phyloP scores from a whole-genome alignment of 148 eudicot species.

The Gaultheria prostrata region DNA sequence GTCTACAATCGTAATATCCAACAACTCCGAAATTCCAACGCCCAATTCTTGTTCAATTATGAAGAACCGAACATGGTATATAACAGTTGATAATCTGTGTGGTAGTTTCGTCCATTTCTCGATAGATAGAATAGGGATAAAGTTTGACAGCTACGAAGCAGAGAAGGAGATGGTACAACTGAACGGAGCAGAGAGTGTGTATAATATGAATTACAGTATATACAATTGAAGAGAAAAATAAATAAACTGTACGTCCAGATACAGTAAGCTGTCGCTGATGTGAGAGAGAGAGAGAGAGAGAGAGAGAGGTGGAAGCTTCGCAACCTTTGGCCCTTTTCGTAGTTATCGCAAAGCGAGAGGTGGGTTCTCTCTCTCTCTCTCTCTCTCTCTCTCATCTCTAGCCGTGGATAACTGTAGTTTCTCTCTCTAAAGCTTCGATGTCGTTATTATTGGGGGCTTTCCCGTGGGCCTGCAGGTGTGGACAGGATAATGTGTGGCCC shows the following conservation, averaged over 20 bases:
- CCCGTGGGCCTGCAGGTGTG: background rate
- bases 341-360: too few species aligned
- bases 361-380: background rate
- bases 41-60: background rate
- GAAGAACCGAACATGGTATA: conserved; percentile 7
- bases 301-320: background rate
- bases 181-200: background rate
- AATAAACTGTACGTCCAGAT: background rate
- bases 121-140: background rate
- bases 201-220: background rate
- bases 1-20: conserved; percentile 4
- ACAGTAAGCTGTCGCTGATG: conserved; percentile 12
- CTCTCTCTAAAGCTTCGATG: background rate
- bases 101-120: background rate
- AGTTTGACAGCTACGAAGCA: conserved; percentile 3
- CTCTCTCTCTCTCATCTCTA: background rate
- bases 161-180: background rate
- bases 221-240: too few species aligned
- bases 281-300: conserved; percentile 5
- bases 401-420: background rate
- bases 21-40: background rate
- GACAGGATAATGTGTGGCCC: background rate
- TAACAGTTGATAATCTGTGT: background rate
- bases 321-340: too few species aligned
- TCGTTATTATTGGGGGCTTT: background rate